phyloP scores from a whole-genome alignment of 192 early-diverging fungal species.

The Irineochytrium annulatum region DNA sequence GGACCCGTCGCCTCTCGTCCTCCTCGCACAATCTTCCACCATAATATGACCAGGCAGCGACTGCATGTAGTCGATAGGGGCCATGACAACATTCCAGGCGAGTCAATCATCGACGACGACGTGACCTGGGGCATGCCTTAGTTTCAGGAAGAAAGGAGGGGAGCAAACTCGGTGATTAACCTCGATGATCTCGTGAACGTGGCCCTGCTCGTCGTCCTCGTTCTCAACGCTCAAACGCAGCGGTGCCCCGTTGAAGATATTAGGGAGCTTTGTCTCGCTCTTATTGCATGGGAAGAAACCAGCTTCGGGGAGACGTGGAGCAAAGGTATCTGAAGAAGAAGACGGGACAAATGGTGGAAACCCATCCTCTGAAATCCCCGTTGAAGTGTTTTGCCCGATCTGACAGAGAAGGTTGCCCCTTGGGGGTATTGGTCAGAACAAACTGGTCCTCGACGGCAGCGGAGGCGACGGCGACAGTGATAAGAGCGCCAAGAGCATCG shows the following conservation, averaged over 20 bases:
- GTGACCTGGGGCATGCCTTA: no score
- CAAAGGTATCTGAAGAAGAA: background rate
- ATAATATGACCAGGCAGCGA: no score
- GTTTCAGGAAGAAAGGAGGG: no score
- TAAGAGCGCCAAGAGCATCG: background rate
- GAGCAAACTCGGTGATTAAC: no score
- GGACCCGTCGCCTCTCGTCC: no score
- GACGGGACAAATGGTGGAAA: background rate
- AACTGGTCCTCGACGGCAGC: background rate
- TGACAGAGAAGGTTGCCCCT: background rate
- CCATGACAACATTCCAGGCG: background rate
- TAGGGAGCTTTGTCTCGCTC: background rate
- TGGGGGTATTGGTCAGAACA: background rate
- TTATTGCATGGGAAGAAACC: background rate
- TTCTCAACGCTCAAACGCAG: background rate
- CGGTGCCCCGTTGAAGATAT: background rate
- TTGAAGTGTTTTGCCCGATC: background rate
- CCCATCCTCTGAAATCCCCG: background rate
- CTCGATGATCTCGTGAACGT: background rate
- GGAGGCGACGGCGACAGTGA: background rate
- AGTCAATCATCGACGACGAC: background rate
- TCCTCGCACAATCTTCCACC: no score
- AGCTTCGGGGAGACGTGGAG: background rate
- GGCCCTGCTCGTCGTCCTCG: background rate
- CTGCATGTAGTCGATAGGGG: background rate